A percentile compares a stretch with the other conserved stretches of the same genome.
Conservation (phyloP, 176 grass and related monocot genomes). For the Rhynchospora pubera region DNA sequence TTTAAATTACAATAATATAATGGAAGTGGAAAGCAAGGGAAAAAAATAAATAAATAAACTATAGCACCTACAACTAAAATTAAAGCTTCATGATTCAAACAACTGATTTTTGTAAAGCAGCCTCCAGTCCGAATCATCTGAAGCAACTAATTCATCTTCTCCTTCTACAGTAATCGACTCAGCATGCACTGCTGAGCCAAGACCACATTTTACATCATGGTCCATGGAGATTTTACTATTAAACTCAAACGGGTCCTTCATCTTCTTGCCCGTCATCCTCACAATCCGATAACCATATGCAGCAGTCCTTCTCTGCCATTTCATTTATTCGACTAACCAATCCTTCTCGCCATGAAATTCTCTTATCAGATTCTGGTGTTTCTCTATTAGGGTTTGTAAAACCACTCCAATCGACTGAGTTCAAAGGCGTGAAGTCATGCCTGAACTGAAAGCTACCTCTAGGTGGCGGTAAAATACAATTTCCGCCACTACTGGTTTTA, state of each 20-base stretch:
- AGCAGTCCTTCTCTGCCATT: constrained; percentile 58
- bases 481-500: constrained; percentile 29
- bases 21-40: constrained; percentile 29
- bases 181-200: constrained; percentile 43
- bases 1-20: constrained; percentile 21
- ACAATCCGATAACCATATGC: constrained; percentile 71
- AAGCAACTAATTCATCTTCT: constrained; percentile 51
- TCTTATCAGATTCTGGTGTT: constrained; percentile 16
- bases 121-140: constrained; percentile 80
- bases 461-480: constrained; percentile 7
- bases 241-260: constrained; percentile 17
- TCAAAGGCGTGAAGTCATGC: constrained; percentile 20
- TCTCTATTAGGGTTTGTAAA: constrained; percentile 51
- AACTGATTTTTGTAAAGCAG: constrained; percentile 69
- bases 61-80: constrained; percentile 16
- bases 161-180: constrained; percentile 72
- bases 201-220: constrained; percentile 26
- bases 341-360: constrained; percentile 91
- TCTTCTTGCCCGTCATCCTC: constrained; percentile 36
- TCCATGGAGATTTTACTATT: constrained; percentile 19
- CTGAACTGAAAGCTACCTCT: constrained; percentile 68
- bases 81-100: constrained; percentile 59
- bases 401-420: constrained; percentile 60
- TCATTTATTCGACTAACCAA: constrained; percentile 89
- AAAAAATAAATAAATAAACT: constrained; percentile 13